Conservation (phyloP, 2,329 filamentous ascomycete species). For the Colletotrichum lentis region DNA sequence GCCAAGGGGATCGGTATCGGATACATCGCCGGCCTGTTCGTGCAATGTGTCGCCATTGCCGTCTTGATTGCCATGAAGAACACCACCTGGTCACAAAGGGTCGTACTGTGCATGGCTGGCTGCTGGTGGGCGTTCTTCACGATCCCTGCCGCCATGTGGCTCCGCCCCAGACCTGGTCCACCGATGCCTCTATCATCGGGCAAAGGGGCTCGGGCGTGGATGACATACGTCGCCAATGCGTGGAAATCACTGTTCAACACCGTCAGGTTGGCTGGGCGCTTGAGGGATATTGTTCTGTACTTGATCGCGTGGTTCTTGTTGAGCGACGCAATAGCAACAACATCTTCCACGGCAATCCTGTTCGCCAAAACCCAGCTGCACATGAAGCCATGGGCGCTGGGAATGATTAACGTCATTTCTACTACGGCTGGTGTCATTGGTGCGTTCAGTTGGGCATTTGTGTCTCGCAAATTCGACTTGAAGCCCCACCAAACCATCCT, state of each 20-base stretch:
- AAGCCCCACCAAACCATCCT: conserved; percentile 88
- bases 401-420: conserved; percentile 91
- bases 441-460: conserved; percentile 86
- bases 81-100: conserved; percentile 82
- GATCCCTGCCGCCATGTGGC: conserved; percentile 85
- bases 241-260: conserved; percentile 90
- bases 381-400: conserved; percentile 88
- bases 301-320: conserved; percentile 93
- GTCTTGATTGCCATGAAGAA: conserved; percentile 78
- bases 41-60: conserved; percentile 83
- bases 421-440: conserved; percentile 85
- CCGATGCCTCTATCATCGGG: conserved; percentile 64
- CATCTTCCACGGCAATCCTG: conserved; percentile 90
- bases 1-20: conserved; percentile 93
- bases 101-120: conserved; percentile 88
- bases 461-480: conserved; percentile 75
- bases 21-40: conserved; percentile 83
- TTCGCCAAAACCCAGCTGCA: conserved; percentile 93
- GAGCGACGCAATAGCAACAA: conserved; percentile 92
- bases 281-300: conserved; percentile 79
- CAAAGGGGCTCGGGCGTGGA: conserved; percentile 59
- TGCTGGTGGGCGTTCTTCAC: conserved; percentile 94
- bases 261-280: conserved; percentile 73
- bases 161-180: conserved; percentile 87
- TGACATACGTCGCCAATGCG: conserved; percentile 79